Evolutionary conservation across 441 rosid genomes (phyloP).

Genomic region (Melastoma candidum): DNA sequence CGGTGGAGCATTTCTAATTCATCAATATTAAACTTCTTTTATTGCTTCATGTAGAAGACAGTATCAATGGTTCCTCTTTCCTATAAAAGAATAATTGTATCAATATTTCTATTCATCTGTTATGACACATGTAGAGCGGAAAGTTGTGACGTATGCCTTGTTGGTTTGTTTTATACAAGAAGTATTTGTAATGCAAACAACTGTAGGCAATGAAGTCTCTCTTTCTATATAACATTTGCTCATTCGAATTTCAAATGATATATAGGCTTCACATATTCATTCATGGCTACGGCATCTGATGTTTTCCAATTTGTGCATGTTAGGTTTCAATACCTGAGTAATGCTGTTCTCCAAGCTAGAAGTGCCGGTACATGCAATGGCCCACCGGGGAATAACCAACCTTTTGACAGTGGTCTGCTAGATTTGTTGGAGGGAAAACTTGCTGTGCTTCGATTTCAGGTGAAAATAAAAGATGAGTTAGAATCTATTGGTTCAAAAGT

Average conservation of each 20-base stretch:
- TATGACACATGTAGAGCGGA: too few species aligned
- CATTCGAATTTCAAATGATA: slow-evolving; percentile 1
- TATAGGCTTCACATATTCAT: background rate
- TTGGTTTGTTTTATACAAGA: too few species aligned
- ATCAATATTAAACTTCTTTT: too few species aligned
- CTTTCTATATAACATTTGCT: too few species aligned
- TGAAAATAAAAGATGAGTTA: slow-evolving; percentile 75
- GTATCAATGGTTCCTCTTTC: too few species aligned
- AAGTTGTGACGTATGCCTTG: too few species aligned
- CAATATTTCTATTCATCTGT: too few species aligned
- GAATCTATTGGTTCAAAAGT: slow-evolving; percentile 60
- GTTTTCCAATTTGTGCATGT: slow-evolving; percentile 22
- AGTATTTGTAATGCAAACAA: too few species aligned
- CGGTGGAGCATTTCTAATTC: too few species aligned
- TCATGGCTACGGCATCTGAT: background rate
- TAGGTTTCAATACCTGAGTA: slow-evolving; percentile 88
- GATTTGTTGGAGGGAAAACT: slow-evolving; percentile 98
- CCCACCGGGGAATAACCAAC: slow-evolving; percentile 34
- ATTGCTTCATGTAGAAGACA: too few species aligned
- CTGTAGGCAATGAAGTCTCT: too few species aligned
- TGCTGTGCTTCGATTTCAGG: slow-evolving; percentile 82
- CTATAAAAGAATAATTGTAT: too few species aligned
- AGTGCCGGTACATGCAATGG: slow-evolving; percentile 67
- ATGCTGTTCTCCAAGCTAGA: slow-evolving; percentile 94
- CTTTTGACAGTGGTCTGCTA: slow-evolving; percentile 67